phyloP scores from a whole-genome alignment of 768 basidiomycete species.

The Boletus reticuloceps region DNA sequence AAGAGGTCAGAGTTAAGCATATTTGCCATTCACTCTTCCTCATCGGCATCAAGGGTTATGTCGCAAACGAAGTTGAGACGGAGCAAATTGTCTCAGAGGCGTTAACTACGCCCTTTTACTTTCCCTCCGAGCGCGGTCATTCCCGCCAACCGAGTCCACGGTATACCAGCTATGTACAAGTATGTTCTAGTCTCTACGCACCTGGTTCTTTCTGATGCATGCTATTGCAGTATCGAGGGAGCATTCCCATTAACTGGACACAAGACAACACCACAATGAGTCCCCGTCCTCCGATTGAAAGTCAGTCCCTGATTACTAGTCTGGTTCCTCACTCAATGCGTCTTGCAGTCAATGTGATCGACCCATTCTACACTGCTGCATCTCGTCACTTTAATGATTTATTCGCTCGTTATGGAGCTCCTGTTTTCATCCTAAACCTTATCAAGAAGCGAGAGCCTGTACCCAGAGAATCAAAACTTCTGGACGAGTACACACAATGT shows the following conservation, averaged over 20 bases:
- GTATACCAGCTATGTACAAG: conserved; percentile 95
- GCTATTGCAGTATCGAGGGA: conserved; percentile 75
- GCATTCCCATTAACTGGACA: conserved; percentile 95
- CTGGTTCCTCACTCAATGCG: conserved; percentile 1
- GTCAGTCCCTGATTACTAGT: conserved; percentile 43
- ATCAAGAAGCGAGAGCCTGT: conserved; percentile 83
- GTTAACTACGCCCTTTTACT: conserved; percentile 85
- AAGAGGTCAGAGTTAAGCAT: conserved; percentile 53
- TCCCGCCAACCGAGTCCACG: conserved; percentile 70
- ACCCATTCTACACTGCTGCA: conserved; percentile 93
- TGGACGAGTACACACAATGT: conserved; percentile 91
- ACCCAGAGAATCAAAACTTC: conserved; percentile 84
- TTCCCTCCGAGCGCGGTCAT: conserved; percentile 42
- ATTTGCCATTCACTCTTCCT: background rate
- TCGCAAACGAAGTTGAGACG: conserved; percentile 98
- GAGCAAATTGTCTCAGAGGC: conserved; percentile 96
- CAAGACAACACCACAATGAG: conserved; percentile 89
- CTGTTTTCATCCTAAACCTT: conserved; percentile 88
- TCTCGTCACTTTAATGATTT: conserved; percentile 92
- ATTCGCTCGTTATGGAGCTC: conserved; percentile 84
- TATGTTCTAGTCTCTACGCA: conserved; percentile 20
- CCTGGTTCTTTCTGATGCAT: background rate
- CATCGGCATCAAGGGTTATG: conserved; percentile 68
- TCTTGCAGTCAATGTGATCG: conserved; percentile 77
- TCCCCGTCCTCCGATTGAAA: conserved; percentile 95